Conservation (phyloP, 2,329 filamentous ascomycete genomes). For the Shiraia sp. region DNA sequence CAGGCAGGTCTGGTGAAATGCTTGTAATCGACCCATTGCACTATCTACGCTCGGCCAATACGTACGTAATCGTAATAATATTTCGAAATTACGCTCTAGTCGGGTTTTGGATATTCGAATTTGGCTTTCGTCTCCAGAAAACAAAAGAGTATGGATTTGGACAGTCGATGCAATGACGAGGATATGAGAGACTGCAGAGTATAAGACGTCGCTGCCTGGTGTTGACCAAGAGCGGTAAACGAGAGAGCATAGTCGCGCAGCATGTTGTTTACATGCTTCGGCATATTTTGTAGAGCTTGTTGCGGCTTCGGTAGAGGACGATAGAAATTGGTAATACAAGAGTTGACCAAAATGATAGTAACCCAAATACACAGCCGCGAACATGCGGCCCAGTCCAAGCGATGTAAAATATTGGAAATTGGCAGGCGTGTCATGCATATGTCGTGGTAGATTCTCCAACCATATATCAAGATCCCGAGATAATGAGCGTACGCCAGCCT, state of each 20-base stretch:
- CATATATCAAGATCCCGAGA: conserved; percentile 23
- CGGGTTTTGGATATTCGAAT: conserved; percentile 25
- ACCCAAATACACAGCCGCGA: conserved; percentile 26
- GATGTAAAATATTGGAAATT: conserved; percentile 27
- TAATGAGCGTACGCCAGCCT: conserved; percentile 19
- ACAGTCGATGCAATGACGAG: conserved; percentile 29
- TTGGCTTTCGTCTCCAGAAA: conserved; percentile 22
- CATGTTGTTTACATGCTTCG: conserved; percentile 26
- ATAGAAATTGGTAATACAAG: conserved; percentile 28
- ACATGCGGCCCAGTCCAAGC: conserved; percentile 26
- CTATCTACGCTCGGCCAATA: conserved; percentile 30
- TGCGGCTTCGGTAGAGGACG: conserved; percentile 14
- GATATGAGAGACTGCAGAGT: conserved; percentile 27
- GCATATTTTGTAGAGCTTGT: conserved; percentile 19
- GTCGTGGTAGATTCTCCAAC: conserved; percentile 23
- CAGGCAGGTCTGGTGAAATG: conserved; percentile 30
- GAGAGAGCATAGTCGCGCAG: conserved; percentile 24
- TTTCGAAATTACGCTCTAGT: conserved; percentile 30
- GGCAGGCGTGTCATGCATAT: conserved; percentile 28
- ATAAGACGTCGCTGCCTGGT: conserved; percentile 24
- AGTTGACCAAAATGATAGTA: conserved; percentile 30
- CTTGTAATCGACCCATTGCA: conserved; percentile 28
- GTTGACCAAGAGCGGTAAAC: conserved; percentile 25
- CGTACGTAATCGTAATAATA: conserved; percentile 21
- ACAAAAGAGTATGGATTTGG: conserved; percentile 27